These are phyloP conservation scores for Metschnikowia cerradonensis DNA, from an alignment of 805 yeast species.

Conservation along the genomic window DNA sequence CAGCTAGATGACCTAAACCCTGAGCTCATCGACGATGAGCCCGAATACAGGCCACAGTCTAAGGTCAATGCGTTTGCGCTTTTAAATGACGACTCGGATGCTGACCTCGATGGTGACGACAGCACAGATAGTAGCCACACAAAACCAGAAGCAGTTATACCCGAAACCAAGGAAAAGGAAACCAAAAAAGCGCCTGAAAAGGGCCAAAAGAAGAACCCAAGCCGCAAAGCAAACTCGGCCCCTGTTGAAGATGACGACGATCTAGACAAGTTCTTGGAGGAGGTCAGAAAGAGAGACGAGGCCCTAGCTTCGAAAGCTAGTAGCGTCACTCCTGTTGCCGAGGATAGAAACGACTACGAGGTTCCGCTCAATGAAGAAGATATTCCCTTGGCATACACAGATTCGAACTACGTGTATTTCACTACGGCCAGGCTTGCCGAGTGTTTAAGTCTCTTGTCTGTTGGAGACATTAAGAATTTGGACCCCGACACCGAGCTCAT, in stretches of 20 bases:
- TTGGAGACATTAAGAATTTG: slow-evolving; percentile 46
- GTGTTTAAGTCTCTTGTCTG: slow-evolving; percentile 38
- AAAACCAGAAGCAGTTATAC: background rate
- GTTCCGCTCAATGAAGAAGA: slow-evolving; percentile 25
- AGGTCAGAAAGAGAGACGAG: slow-evolving; percentile 29
- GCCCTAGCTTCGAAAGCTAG: slow-evolving; percentile 11
- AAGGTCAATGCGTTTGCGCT: slow-evolving; percentile 45
- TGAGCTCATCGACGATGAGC: slow-evolving; percentile 13
- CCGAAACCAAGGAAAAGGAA: slow-evolving; percentile 11
- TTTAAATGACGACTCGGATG: slow-evolving; percentile 20
- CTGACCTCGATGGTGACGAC: slow-evolving; percentile 17
- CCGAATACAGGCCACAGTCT: slow-evolving; percentile 7
- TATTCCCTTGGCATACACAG: slow-evolving; percentile 34
- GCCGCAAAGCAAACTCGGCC: slow-evolving; percentile 19
- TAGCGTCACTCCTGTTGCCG: background rate
- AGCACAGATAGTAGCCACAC: slow-evolving; percentile 6
- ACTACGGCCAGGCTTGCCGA: slow-evolving; percentile 43
- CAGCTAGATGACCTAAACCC: slow-evolving; percentile 13
- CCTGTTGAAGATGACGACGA: slow-evolving; percentile 46
- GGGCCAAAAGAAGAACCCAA: slow-evolving; percentile 19
- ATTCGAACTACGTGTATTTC: slow-evolving; percentile 43
- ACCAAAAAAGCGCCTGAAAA: background rate
- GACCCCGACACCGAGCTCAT: slow-evolving; percentile 77
- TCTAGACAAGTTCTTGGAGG: slow-evolving; percentile 50
- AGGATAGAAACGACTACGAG: slow-evolving; percentile 18